A percentile compares a stretch with the other conserved stretches of the same genome.
Conservation (phyloP, 176 grass and related monocot species). For the Ampelocalamus luodianensis region DNA sequence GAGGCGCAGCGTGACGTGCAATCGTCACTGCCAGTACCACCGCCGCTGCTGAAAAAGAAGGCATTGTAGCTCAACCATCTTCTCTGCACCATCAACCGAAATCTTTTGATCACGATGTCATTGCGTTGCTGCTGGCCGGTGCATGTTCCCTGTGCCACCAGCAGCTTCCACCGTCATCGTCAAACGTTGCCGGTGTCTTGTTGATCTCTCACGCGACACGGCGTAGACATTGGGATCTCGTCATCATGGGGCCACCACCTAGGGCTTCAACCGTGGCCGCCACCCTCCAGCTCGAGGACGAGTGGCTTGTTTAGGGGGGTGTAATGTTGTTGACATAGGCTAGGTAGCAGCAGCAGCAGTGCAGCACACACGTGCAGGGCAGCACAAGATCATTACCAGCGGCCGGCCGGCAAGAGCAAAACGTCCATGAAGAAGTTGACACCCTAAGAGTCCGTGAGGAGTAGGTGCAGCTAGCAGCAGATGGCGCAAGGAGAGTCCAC, state of each 20-base stretch:
- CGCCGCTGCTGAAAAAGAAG: not conserved
- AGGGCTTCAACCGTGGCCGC: no score
- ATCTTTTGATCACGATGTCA: not conserved
- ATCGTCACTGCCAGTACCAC: not conserved
- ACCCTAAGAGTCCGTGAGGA: not conserved
- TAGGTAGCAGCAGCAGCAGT: no score
- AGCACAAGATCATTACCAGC: no score
- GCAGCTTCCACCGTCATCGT: not conserved
- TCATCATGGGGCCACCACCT: no score
- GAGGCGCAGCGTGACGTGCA: not conserved
- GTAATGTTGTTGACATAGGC: no score
- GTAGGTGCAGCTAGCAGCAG: not conserved
- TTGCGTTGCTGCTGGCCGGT: not conserved
- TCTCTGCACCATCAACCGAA: not conserved
- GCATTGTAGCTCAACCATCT: not conserved
- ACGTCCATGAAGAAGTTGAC: not conserved
- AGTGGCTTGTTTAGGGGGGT: no score
- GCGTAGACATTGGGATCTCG: no score
- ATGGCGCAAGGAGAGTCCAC: not conserved
- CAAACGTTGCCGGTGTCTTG: not conserved
- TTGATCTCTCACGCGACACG: slow-evolving; percentile 14
- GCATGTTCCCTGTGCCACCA: slow-evolving; percentile 1
- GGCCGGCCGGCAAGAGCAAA: no score
- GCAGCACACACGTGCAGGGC: no score
- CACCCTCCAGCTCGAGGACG: no score